Evolutionary conservation across 106 monocot species (phyloP), one percentile per base, ranked within the genome.

Genomic region (Vanilla planifolia): DNA sequence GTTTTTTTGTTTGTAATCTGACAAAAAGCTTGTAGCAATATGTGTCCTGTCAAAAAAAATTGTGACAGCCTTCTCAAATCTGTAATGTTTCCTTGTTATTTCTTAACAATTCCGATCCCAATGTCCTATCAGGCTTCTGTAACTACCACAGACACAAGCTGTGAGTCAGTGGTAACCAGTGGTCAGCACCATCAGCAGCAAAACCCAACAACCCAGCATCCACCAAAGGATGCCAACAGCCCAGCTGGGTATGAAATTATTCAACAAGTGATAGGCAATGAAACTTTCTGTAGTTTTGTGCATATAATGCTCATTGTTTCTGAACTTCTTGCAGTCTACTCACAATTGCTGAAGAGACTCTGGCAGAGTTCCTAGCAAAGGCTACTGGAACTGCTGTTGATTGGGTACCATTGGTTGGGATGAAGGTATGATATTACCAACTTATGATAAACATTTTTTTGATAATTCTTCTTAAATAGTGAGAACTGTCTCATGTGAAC

Each of bases 191-290:
- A 76, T 43, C 78, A 68, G 36, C 80, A 77, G 55, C 79, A 71
- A 77, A 92, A 88, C 84, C 84, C 78, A 63, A 71, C 83, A 42
- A 62, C 77, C 67, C 83, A 71, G 87, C 80, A 79, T 87, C 83
- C 92, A 8, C 87, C 67, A 40, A 77, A 78, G 70, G 92, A 92
- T 80, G 87, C 80, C 37, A 87, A 74, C 67, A 90, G 71, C 80
- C 92, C 92, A 72, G 80, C 80, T 57, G 78, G 92, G 92, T 92
- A 86, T n/a, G n/a, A n/a, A n/a, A n/a, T n/a, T n/a, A n/a, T n/a
- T n/a, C n/a, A n/a, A n/a, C n/a, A n/a, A n/a, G n/a, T n/a, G n/a
- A n/a, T n/a, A n/a, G n/a, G n/a, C n/a, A n/a, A n/a, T n/a, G n/a
- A n/a, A n/a, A n/a, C n/a, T n/a, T n/a, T n/a, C n/a, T n/a, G n/a